Conservation (phyloP, 2,329 filamentous ascomycete species). For the Ophiostoma pallidulum region DNA sequence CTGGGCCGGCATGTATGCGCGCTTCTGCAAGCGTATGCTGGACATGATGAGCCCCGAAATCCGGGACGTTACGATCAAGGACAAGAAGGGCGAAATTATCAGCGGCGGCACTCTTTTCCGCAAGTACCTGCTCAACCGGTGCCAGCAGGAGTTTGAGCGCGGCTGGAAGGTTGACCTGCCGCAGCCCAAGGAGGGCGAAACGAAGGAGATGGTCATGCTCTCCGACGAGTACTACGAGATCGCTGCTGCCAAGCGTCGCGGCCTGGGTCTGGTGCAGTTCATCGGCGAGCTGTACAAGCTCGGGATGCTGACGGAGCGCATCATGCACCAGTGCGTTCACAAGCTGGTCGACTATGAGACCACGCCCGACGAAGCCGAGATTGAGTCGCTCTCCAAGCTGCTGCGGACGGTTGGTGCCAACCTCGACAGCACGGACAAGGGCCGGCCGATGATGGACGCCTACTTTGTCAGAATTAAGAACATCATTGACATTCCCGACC, state of each 20-base stretch:
- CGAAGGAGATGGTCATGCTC: slow-evolving; percentile 68
- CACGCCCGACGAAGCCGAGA: slow-evolving; percentile 86
- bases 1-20: slow-evolving; percentile 98
- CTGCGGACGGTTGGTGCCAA: slow-evolving; percentile 84
- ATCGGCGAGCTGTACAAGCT: slow-evolving; percentile 99
- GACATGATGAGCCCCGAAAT: slow-evolving; percentile 92
- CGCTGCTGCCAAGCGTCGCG: slow-evolving; percentile 89
- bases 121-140: slow-evolving; percentile 96
- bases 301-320: slow-evolving; percentile 94
- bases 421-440: slow-evolving; percentile 75
- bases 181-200: slow-evolving; percentile 65
- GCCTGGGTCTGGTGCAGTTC: slow-evolving; percentile 96
- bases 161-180: slow-evolving; percentile 91
- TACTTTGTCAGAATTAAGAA: slow-evolving; percentile 86
- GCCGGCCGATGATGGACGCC: slow-evolving; percentile 75
- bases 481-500: slow-evolving; percentile 69
- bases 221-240: slow-evolving; percentile 96
- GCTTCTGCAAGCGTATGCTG: slow-evolving; percentile 96
- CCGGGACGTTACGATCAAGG: slow-evolving; percentile 86
- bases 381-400: slow-evolving; percentile 90
- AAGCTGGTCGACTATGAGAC: slow-evolving; percentile 94
- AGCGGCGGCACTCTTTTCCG: slow-evolving; percentile 91
- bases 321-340: slow-evolving; percentile 99
- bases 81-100: slow-evolving; percentile 81
- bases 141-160: slow-evolving; percentile 97